These are phyloP conservation scores for Hymenotorrendiella dingleyae DNA, from an alignment of 2,329 filamentous ascomycete species.

Conservation along the genomic window DNA sequence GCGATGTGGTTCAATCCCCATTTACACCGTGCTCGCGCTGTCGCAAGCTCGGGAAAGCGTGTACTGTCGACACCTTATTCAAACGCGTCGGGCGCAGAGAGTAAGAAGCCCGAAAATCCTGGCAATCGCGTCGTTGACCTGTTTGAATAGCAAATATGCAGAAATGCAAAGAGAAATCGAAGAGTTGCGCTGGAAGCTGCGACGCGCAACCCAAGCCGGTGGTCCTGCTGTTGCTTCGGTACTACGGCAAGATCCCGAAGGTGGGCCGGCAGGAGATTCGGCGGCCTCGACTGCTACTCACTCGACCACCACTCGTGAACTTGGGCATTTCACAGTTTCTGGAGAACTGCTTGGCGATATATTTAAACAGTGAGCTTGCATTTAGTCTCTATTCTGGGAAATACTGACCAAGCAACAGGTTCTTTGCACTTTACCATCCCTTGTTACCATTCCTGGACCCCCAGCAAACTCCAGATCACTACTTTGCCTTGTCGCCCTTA, in stretches of 20 bases:
- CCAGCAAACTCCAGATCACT: constrained; percentile 47
- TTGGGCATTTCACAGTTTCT: constrained; percentile 10
- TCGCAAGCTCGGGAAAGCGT: constrained; percentile 4
- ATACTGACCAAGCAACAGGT: constrained; percentile 36
- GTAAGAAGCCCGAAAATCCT: constrained; percentile 1
- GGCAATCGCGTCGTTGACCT: not conserved
- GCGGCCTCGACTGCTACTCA: constrained; percentile 11
- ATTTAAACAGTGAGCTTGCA: constrained; percentile 38
- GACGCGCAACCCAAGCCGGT: constrained; percentile 43
- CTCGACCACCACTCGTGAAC: constrained; percentile 4
- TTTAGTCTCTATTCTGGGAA: constrained; percentile 23
- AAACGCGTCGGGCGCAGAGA: constrained; percentile 58
- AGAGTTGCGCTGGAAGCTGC: constrained; percentile 41
- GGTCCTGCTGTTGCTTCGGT: constrained; percentile 34
- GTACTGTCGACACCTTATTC: constrained; percentile 30
- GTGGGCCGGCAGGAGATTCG: not conserved
- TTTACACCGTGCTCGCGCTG: constrained; percentile 7
- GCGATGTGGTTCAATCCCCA: constrained; percentile 8
- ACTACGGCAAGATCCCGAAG: constrained; percentile 15
- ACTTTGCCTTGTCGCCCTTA: constrained; percentile 52
- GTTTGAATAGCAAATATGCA: constrained; percentile 49
- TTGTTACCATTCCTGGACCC: constrained; percentile 59
- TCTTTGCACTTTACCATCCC: constrained; percentile 58
- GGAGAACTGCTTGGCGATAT: constrained; percentile 28
- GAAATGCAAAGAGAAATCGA: constrained; percentile 55